A percentile compares a stretch with the other conserved stretches of the same genome.
These are phyloP conservation scores for Themeda triandra DNA, from an alignment of 176 grass and related monocot species.

Conservation along the genomic window DNA sequence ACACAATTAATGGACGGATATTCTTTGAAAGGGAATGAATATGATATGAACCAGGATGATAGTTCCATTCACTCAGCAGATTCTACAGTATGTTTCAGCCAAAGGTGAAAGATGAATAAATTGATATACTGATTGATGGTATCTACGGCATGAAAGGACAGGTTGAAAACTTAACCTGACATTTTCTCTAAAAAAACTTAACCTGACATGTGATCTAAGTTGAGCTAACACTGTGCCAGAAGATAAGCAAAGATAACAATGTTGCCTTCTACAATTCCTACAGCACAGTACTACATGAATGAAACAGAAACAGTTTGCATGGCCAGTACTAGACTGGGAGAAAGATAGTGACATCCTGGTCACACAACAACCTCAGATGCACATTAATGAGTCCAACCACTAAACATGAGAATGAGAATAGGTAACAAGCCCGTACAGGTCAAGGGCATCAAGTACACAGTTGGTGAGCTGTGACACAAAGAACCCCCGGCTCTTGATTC, in stretches of 20 bases:
- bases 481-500: no score
- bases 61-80: not conserved
- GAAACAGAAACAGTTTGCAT: not conserved
- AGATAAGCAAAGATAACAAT: not conserved
- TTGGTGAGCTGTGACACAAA: not conserved
- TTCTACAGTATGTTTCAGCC: not conserved
- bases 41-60: not conserved
- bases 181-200: no score
- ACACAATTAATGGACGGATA: not conserved
- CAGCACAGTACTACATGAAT: not conserved
- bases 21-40: not conserved
- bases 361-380: not conserved
- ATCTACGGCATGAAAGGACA: not conserved
- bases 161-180: not conserved
- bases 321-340: not conserved
- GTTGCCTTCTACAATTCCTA: not conserved
- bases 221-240: not conserved
- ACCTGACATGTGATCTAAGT: not conserved
- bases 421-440: no score
- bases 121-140: not conserved
- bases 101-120: not conserved
- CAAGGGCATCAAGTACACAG: not conserved
- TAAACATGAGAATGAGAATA: not conserved
- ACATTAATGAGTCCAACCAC: not conserved
- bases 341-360: not conserved